Evolutionary conservation across 345 rosid genomes (phyloP).

Genomic region (Eucalyptus regnans): DNA sequence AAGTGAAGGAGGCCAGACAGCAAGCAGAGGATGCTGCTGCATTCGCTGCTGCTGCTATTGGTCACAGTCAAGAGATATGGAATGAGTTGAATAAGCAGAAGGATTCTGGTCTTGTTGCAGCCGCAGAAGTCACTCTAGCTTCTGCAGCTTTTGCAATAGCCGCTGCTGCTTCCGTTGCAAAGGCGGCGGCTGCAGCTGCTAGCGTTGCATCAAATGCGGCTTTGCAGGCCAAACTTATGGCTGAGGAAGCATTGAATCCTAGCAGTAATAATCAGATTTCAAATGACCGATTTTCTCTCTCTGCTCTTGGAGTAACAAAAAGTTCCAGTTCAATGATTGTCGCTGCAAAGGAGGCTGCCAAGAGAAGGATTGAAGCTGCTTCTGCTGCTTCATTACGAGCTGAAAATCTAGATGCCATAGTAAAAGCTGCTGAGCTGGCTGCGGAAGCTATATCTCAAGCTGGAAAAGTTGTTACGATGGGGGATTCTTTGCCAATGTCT

Average conservation of each 20-base stretch:
- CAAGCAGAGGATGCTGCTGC: slow-evolving; percentile 84
- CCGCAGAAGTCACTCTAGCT: slow-evolving; percentile 57
- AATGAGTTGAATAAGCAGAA: slow-evolving; percentile 51
- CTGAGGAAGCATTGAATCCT: slow-evolving; percentile 66
- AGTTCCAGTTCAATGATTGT: slow-evolving; percentile 51
- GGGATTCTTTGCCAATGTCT: slow-evolving; percentile 49
- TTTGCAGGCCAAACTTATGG: slow-evolving; percentile 85
- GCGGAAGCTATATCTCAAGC: slow-evolving; percentile 93
- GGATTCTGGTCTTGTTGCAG: slow-evolving; percentile 36
- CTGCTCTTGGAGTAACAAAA: slow-evolving; percentile 34
- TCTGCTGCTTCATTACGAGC: slow-evolving; percentile 88
- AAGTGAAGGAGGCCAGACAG: slow-evolving; percentile 56
- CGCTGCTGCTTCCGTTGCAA: slow-evolving; percentile 94
- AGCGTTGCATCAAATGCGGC: slow-evolving; percentile 94
- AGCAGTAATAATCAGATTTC: slow-evolving; percentile 12
- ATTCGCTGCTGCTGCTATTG: slow-evolving; percentile 70
- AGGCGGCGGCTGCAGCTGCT: slow-evolving; percentile 97
- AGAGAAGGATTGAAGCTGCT: slow-evolving; percentile 77
- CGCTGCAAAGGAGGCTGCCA: slow-evolving; percentile 81
- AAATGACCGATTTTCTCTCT: slow-evolving; percentile 8
- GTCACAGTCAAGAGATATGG: slow-evolving; percentile 64
- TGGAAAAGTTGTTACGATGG: slow-evolving; percentile 84
- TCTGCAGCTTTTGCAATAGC: slow-evolving; percentile 85
- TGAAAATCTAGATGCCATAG: slow-evolving; percentile 84
- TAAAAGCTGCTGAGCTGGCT: slow-evolving; percentile 94